A percentile compares a stretch with the other conserved stretches of the same genome.
phyloP scores from a whole-genome alignment of 2,329 filamentous ascomycete genomes.

The Pseudofabraea citricarpa region DNA sequence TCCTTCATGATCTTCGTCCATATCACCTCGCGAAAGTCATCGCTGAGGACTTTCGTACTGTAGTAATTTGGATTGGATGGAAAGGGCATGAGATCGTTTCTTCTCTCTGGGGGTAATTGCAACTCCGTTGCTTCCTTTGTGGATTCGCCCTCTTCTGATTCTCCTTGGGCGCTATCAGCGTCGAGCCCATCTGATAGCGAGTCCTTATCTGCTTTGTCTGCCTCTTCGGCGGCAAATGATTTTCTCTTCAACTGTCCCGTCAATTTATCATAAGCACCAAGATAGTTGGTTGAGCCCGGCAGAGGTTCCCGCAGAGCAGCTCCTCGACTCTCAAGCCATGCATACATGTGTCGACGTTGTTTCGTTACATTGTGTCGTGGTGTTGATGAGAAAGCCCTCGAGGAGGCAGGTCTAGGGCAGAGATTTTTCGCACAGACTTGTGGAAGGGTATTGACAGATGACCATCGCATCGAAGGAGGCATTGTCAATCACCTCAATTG shows the following conservation, averaged over 20 bases:
- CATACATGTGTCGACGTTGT: slow-evolving; percentile 22
- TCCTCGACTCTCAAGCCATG: slow-evolving; percentile 25
- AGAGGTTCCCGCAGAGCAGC: slow-evolving; percentile 22
- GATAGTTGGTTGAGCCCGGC: slow-evolving; percentile 25
- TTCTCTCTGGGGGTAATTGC: slow-evolving; percentile 13
- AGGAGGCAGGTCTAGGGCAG: slow-evolving; percentile 13
- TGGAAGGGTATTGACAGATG: slow-evolving; percentile 12
- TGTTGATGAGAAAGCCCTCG: slow-evolving; percentile 27
- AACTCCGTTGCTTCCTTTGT: slow-evolving; percentile 1
- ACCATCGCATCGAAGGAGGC: slow-evolving; percentile 23
- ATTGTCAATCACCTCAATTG: slow-evolving; percentile 18
- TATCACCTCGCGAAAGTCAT: slow-evolving; percentile 59
- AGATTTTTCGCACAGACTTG: slow-evolving; percentile 18
- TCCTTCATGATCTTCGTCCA: slow-evolving; percentile 51
- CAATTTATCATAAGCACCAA: slow-evolving; percentile 24
- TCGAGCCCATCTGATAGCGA: slow-evolving; percentile 1
- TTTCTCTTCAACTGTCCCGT: slow-evolving; percentile 22
- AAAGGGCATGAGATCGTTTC: slow-evolving; percentile 42
- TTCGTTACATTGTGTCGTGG: slow-evolving; percentile 19
- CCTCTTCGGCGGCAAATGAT: neutral
- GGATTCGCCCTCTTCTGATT: neutral
- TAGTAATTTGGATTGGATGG: slow-evolving; percentile 56
- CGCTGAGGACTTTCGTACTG: slow-evolving; percentile 59
- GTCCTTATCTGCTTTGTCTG: neutral
- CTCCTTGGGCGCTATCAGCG: slow-evolving; percentile 1